These are phyloP conservation scores for Phialocephala subalpina DNA, from an alignment of 2,329 filamentous ascomycete species.

Conservation along the genomic window DNA sequence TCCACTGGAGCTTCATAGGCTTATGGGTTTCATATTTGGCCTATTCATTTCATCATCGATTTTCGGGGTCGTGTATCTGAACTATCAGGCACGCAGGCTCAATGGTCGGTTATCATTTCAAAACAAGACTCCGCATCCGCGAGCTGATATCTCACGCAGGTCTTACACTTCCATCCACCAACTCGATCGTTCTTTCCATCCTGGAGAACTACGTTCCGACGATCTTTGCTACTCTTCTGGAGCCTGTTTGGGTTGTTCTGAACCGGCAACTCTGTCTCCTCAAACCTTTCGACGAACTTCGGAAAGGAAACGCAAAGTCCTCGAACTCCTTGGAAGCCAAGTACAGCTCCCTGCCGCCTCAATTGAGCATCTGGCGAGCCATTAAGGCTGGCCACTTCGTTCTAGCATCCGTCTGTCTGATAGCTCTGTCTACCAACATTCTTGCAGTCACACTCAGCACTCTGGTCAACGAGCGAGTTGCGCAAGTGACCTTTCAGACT, in stretches of 20 bases:
- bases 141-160: constrained; percentile 19
- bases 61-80: constrained; percentile 22
- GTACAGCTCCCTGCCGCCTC: constrained; percentile 64
- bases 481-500: constrained; percentile 12
- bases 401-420: constrained; percentile 54
- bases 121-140: too few species aligned
- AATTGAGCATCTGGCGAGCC: constrained; percentile 56
- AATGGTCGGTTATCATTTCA: constrained; percentile 26
- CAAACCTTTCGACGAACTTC: constrained; percentile 61
- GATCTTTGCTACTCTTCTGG: constrained; percentile 60
- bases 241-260: constrained; percentile 63
- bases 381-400: constrained; percentile 53
- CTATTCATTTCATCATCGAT: constrained; percentile 1
- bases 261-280: constrained; percentile 62
- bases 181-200: constrained; percentile 44
- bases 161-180: constrained; percentile 30
- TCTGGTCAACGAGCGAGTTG: constrained; percentile 53
- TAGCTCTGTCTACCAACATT: constrained; percentile 59
- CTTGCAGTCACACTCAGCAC: constrained; percentile 60
- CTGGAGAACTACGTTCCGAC: constrained; percentile 62
- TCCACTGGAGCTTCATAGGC: too few species aligned
- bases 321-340: constrained; percentile 51
- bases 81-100: constrained; percentile 18
- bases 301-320: constrained; percentile 47
- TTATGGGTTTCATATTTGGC: too few species aligned